phyloP scores from a whole-genome alignment of 345 rosid species.

The Conringia planisiliqua region DNA sequence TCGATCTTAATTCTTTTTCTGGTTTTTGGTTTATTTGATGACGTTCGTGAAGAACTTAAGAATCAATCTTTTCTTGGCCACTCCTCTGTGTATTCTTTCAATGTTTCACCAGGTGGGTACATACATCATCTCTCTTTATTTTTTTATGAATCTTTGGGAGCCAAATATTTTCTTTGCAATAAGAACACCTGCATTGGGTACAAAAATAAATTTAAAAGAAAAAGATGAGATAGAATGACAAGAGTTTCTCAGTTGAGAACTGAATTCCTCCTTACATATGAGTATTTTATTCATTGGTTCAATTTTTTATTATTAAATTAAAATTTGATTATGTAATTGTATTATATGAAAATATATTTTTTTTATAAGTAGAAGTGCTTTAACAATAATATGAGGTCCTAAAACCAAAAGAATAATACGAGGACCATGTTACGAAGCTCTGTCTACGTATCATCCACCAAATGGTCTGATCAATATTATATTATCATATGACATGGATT shows the following conservation, averaged over 20 bases:
- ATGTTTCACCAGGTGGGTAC: slow-evolving; percentile 73
- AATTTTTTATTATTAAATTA: no score
- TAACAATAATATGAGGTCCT: slow-evolving; percentile 19
- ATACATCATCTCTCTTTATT: slow-evolving; percentile 6
- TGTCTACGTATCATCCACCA: slow-evolving; percentile 1
- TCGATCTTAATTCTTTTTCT: background rate
- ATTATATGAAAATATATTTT: no score
- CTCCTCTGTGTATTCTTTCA: slow-evolving; percentile 61
- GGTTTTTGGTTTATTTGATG: background rate
- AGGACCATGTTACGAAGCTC: background rate
- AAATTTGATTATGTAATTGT: no score
- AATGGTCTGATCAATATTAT: background rate
- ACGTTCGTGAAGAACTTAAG: slow-evolving; percentile 44
- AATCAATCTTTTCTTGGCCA: slow-evolving; percentile 43
- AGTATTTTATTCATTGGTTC: no score
- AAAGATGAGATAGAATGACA: no score
- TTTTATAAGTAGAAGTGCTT: no score
- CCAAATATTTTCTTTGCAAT: background rate
- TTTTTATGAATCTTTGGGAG: background rate
- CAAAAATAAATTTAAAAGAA: no score
- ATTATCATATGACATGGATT: slow-evolving; percentile 7
- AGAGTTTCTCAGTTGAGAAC: no score
- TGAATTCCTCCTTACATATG: no score
- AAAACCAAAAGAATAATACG: background rate
- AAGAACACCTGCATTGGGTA: no score